Evolutionary conservation across 2,329 filamentous ascomycete genomes (phyloP).

Genomic region (Paraphoma chrysanthemicola): DNA sequence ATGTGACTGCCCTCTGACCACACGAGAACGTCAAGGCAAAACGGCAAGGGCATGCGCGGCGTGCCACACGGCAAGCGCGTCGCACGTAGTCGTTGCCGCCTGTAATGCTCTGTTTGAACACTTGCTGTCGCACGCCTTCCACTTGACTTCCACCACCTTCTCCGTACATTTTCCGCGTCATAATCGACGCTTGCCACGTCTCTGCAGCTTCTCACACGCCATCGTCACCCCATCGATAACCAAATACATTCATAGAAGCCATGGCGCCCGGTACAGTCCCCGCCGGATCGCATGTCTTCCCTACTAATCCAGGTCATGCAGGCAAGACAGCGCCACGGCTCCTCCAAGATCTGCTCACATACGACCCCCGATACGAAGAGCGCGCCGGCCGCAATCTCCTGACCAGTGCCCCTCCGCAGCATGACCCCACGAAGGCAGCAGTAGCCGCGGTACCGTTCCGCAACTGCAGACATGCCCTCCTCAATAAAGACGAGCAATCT

Average conservation of each 20-base stretch:
- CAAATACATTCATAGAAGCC: constrained; percentile 12
- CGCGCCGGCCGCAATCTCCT: constrained; percentile 62
- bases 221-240: neutral
- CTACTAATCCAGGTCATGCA: constrained; percentile 34
- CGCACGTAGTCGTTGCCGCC: constrained; percentile 21
- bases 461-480: constrained; percentile 67
- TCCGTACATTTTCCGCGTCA: constrained; percentile 8
- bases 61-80: constrained; percentile 4
- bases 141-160: constrained; percentile 11
- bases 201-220: constrained; percentile 2
- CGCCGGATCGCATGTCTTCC: neutral
- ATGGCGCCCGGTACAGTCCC: constrained; percentile 32
- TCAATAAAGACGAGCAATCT: constrained; percentile 64
- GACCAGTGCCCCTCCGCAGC: constrained; percentile 63
- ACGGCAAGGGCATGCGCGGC: neutral
- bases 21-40: neutral
- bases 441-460: constrained; percentile 43
- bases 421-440: constrained; percentile 46
- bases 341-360: constrained; percentile 59
- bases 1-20: neutral
- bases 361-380: constrained; percentile 58
- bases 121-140: constrained; percentile 16
- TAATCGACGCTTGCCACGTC: constrained; percentile 2
- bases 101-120: constrained; percentile 20
- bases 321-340: constrained; percentile 60